Conservation (phyloP, 176 grass and related monocot genomes). For the Zea mays region Zm-B73-REFERENCE-NAM-5.0 NC_050102.1:145928501-145929000, state of each 20-base stretch:
- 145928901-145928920: conserved; percentile 95
- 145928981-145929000: conserved; percentile 83
- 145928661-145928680: not conserved
- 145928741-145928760: conserved; percentile 83
- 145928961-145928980: conserved; percentile 95
- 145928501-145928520: conserved; percentile 14
- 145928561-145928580: not conserved
- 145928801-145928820: conserved; percentile 70
- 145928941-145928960: conserved; percentile 72
- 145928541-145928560: conserved; percentile 8
- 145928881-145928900: conserved; percentile 92
- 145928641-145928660: conserved; percentile 24
- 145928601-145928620: conserved; percentile 11
- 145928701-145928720: conserved; percentile 10
- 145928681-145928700: not conserved
- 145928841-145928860: conserved; percentile 82
- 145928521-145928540: conserved; percentile 1
- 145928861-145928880: conserved; percentile 93
- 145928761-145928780: conserved; percentile 85
- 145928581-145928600: conserved; percentile 21
- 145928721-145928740: conserved; percentile 37
- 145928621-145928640: not conserved
- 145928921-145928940: conserved; percentile 77
- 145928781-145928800: conserved; percentile 88
- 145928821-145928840: conserved; percentile 70